Evolutionary conservation across 2,329 filamentous ascomycete genomes (phyloP), one percentile per base, ranked within the genome.

Genomic region (Mariannaea sp.): DNA sequence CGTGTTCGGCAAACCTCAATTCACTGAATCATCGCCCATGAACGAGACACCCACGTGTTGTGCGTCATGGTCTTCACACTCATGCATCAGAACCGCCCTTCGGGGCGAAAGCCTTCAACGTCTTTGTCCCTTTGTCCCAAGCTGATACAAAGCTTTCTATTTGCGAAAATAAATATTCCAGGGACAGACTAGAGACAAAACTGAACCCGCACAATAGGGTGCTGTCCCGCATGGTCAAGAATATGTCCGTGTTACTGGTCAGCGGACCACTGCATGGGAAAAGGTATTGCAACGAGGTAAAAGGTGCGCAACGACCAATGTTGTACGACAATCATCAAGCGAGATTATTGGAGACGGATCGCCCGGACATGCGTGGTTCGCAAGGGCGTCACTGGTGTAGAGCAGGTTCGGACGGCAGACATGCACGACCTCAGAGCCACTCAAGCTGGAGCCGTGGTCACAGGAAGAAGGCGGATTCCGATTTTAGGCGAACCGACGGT

Each of bases 281-380:
- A 49, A 41, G 51, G 44, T 38, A 43, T 55, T 56, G 47, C 45
- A 46, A 62, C 55, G 36, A 60, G 44, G 49, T 29, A 53, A n/a
- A 52, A 55, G 45, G 51, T 36, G 64, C 65, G 41, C 55, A 51
- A 64, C 55, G 49, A 49, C 49, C 36, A 33, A 46, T 55, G 49
- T 32, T 14, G 60, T 65, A 54, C 43, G 41, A 63, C 61, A 32
- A 38, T 35, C 40, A 38, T 59, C 61, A 62, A 66, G 64, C 64
- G 64, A 66, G 57, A 51, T 60, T 61, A 57, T 62, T 59, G 56
- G 56, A 47, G 47, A 57, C 32, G 51, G 36, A 35, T 49, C 52
- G 51, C 43, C 42, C 36, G 43, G 41, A 47, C 19, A 38, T 53
- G 49, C 44, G 45, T 43, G 39, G 43, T 51, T 47, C 47, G 38